Evolutionary conservation across 352 stramenopile genomes (phyloP), one percentile per base, ranked within the genome.

Genomic region (Globisporangium heterothallicum): DNA sequence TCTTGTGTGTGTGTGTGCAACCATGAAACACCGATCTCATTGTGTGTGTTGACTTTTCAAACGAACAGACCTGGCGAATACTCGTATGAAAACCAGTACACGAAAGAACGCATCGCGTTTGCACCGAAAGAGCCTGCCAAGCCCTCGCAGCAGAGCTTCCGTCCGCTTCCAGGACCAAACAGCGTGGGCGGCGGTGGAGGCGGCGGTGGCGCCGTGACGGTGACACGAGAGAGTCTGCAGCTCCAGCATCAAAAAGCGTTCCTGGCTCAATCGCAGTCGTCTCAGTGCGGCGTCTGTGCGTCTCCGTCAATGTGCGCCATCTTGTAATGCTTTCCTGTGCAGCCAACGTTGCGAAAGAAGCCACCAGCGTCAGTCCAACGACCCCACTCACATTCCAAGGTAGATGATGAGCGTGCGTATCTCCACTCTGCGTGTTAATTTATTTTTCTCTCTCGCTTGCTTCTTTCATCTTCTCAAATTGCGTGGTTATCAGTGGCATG

Each of bases 11-110:
- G 21, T 4, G 22, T n/a, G n/a, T n/a, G n/a, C n/a, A n/a, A n/a
- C n/a, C n/a, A n/a, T n/a, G n/a, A n/a, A n/a, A n/a, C n/a, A n/a
- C n/a, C n/a, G n/a, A 3, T 24, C 26, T 43, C 24, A 22, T 46
- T 53, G 24, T 42, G 9, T 42, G n/a, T n/a, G n/a, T n/a, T n/a
- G 1, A 36, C n/a, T 18, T 10, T 18, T 38, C 32, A 18, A 3
- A 1, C n/a, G n/a, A 38, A 6, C 32, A 88, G 83, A 56, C 84
- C 84, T 3, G 81, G 81, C 13, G 81, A 94, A 54, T 92, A 88
- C 50, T 91, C 79, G 54, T 94, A 94, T 53, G 81, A 94, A 64
- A 92, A 94, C 66, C 81, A 92, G 59, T 94, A 94, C 66, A 94
- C 84, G 0, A 84, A 86, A 35, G 81, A 94, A 50, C 79, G 84